Conservation (phyloP, 2,329 filamentous ascomycete genomes). For the Pleurostoma richardsiae region DNA sequence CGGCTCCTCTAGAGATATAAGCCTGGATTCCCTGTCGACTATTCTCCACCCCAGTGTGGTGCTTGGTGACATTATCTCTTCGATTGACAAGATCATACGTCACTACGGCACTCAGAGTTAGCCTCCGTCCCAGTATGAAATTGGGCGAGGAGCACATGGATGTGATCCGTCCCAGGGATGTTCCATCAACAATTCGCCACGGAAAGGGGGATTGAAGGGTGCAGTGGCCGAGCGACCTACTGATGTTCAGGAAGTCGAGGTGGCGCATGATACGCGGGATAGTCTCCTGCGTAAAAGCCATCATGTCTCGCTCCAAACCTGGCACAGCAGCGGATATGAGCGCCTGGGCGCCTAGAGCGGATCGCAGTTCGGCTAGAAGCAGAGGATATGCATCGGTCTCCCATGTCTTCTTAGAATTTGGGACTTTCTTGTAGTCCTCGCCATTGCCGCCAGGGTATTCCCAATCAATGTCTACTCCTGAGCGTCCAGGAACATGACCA, state of each 20-base stretch:
- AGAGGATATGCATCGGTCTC: constrained; percentile 60
- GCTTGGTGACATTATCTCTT: constrained; percentile 59
- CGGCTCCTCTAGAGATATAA: constrained; percentile 54
- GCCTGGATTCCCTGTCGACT: constrained; percentile 51
- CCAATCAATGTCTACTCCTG: constrained; percentile 60
- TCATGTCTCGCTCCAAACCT: constrained; percentile 58
- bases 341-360: constrained; percentile 50
- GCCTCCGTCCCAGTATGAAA: no score
- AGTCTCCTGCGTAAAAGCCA: constrained; percentile 56
- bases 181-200: rapidly evolving
- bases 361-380: constrained; percentile 53
- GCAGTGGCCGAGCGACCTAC: constrained; percentile 9
- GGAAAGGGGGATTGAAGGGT: background rate
- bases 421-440: constrained; percentile 58
- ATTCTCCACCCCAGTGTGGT: constrained; percentile 55
- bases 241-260: constrained; percentile 59
- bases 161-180: no score
- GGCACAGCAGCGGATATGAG: constrained; percentile 65
- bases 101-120: constrained; percentile 1
- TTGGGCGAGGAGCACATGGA: no score
- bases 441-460: constrained; percentile 61
- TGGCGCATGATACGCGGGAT: constrained; percentile 52
- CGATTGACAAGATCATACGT: constrained; percentile 68
- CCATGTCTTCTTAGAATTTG: constrained; percentile 52
- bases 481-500: background rate